These are phyloP conservation scores for Candida pseudoglaebosa DNA, from an alignment of 805 yeast species.

Conservation along the genomic window DNA sequence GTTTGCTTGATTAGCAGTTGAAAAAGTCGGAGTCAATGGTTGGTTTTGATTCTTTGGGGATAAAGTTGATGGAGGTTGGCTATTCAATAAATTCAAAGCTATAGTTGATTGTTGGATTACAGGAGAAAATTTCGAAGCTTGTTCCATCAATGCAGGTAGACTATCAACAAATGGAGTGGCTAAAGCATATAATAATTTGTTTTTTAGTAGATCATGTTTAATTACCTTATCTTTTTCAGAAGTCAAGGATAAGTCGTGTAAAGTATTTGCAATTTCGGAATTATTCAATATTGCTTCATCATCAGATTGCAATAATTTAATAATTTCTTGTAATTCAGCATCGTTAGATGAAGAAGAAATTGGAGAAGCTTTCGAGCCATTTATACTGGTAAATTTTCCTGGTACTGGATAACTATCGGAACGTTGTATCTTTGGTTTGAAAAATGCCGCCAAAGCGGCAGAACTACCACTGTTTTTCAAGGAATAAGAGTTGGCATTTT, in stretches of 20 bases:
- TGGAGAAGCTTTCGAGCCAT: background rate
- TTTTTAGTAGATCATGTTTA: conserved; percentile 40
- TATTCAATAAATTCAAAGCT: conserved; percentile 25
- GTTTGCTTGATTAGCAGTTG: conserved; percentile 15
- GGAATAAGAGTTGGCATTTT: conserved; percentile 14
- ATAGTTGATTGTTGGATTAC: conserved; percentile 26
- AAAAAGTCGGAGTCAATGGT: conserved; percentile 1
- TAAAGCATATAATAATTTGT: conserved; percentile 54
- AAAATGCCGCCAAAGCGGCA: conserved; percentile 44
- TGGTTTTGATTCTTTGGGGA: conserved; percentile 3
- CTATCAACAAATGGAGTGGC: conserved; percentile 61
- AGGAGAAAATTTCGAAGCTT: conserved; percentile 13
- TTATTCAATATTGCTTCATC: conserved; percentile 24
- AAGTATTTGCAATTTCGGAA: conserved; percentile 46
- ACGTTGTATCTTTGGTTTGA: conserved; percentile 34
- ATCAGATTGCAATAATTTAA: conserved; percentile 42
- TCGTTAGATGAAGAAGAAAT: conserved; percentile 5
- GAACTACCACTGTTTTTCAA: conserved; percentile 43
- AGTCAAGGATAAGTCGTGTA: conserved; percentile 54
- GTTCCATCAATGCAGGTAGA: conserved; percentile 15
- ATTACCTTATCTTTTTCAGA: conserved; percentile 25
- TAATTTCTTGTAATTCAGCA: conserved; percentile 47
- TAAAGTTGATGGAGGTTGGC: conserved; percentile 5
- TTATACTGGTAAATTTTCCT: conserved; percentile 5
- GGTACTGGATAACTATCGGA: conserved; percentile 34